phyloP scores from a whole-genome alignment of 1,284 basidiomycete species.

The Ceratobasidium sp. region DNA sequence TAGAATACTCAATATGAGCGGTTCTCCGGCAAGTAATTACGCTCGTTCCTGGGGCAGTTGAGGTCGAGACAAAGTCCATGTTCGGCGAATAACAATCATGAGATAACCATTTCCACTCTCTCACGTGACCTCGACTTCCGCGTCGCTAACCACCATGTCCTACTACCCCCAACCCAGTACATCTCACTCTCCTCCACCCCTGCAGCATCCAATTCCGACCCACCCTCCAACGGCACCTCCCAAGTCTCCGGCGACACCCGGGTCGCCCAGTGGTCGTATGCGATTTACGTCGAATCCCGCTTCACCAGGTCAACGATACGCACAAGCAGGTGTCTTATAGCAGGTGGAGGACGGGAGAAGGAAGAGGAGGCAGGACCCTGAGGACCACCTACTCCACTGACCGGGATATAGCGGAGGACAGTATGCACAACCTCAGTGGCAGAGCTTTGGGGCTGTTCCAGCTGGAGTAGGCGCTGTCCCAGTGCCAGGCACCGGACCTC shows the following conservation, averaged over 20 bases:
- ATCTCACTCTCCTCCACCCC: constrained; percentile 44
- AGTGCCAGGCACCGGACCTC: constrained; percentile 17
- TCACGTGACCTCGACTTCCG: constrained; percentile 28
- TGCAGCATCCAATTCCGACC: constrained; percentile 88
- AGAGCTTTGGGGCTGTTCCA: constrained; percentile 37
- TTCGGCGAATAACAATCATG: no score
- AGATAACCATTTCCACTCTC: no score
- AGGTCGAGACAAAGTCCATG: no score
- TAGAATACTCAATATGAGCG: no score
- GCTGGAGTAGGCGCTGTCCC: constrained; percentile 38
- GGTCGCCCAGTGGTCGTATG: constrained; percentile 76
- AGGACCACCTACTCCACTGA: no score
- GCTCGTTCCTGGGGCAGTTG: no score
- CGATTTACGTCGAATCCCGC: constrained; percentile 57
- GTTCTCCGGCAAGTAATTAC: no score
- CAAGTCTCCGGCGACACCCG: constrained; percentile 83
- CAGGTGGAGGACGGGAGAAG: no score
- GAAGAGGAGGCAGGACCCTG: no score
- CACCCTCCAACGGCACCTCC: constrained; percentile 85
- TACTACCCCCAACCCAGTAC: constrained; percentile 34
- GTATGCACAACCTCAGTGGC: constrained; percentile 40
- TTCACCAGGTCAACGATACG: constrained; percentile 39
- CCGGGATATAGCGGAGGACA: constrained; percentile 31
- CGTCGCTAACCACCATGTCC: constrained; percentile 29
- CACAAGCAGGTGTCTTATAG: constrained; percentile 34